These are phyloP conservation scores for Alternaria sp. DNA, from an alignment of 2,329 filamentous ascomycete genomes.

Conservation along the genomic window DNA sequence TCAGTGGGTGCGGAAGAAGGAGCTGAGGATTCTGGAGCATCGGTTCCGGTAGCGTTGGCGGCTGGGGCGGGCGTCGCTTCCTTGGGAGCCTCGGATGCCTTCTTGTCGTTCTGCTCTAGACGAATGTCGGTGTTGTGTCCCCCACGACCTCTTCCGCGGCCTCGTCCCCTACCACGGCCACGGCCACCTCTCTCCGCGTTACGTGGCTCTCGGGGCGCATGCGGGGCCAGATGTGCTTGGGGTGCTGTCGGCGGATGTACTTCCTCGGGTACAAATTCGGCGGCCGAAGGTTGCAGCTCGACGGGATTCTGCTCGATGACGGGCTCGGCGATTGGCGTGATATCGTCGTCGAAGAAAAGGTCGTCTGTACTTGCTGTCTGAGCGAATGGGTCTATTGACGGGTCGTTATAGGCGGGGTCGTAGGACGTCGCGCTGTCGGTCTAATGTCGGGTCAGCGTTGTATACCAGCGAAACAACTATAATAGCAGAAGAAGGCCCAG, in stretches of 20 bases:
- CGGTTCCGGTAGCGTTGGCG: slow-evolving; percentile 12
- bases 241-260: slow-evolving; percentile 27
- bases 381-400: slow-evolving; percentile 56
- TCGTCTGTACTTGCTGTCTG: slow-evolving; percentile 61
- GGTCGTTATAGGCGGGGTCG: slow-evolving; percentile 40
- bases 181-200: slow-evolving; percentile 41
- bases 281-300: slow-evolving; percentile 28
- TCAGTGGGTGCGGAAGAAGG: slow-evolving; percentile 29
- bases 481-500: neutral
- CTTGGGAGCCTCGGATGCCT: slow-evolving; percentile 27
- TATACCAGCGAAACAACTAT: slow-evolving; percentile 12
- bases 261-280: slow-evolving; percentile 33
- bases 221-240: slow-evolving; percentile 32
- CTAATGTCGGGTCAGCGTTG: slow-evolving; percentile 18
- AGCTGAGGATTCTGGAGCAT: slow-evolving; percentile 20
- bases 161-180: slow-evolving; percentile 37
- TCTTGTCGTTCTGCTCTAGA: slow-evolving; percentile 24
- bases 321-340: slow-evolving; percentile 57
- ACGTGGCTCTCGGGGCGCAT: slow-evolving; percentile 38
- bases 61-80: slow-evolving; percentile 32
- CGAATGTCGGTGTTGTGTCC: slow-evolving; percentile 26
- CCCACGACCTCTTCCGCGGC: slow-evolving; percentile 35
- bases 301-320: slow-evolving; percentile 47
- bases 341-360: slow-evolving; percentile 62
- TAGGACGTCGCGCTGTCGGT: slow-evolving; percentile 32